These are phyloP conservation scores for Actinidia arguta DNA, from an alignment of 179 eudicot genomes.

Conservation along the genomic window DNA sequence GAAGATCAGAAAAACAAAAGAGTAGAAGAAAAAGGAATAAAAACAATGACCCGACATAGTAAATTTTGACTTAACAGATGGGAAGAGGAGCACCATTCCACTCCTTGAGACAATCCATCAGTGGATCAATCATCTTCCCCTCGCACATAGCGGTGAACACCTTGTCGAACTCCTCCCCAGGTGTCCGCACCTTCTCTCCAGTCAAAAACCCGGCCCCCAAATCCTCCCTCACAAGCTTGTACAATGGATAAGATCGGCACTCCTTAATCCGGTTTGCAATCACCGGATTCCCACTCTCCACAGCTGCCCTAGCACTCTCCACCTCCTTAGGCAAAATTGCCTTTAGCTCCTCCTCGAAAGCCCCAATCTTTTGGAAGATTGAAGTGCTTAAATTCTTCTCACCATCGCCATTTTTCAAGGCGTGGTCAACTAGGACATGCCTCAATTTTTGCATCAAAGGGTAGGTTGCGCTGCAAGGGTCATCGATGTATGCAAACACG, in stretches of 20 bases:
- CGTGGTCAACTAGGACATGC: conserved; percentile 24
- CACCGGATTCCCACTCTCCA: conserved; percentile 23
- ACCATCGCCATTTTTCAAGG: neutral
- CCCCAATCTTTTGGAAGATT: conserved; percentile 21
- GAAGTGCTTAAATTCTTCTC: conserved; percentile 14
- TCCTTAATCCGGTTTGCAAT: conserved; percentile 25
- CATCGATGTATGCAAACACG: conserved; percentile 36
- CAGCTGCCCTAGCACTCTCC: neutral
- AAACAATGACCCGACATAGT: too few species aligned
- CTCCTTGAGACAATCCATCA: conserved; percentile 5
- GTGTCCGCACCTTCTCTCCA: conserved; percentile 20
- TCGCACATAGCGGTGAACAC: conserved; percentile 20
- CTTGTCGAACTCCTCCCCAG: conserved; percentile 29
- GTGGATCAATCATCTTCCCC: conserved; percentile 10
- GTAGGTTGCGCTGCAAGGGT: conserved; percentile 24
- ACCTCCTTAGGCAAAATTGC: conserved; percentile 19
- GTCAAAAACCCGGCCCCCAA: conserved; percentile 15
- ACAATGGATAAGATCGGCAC: conserved; percentile 27
- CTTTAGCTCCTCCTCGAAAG: conserved; percentile 24
- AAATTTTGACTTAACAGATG: conserved; percentile 1
- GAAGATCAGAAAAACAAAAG: too few species aligned
- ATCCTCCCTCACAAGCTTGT: conserved; percentile 27
- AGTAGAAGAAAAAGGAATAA: too few species aligned
- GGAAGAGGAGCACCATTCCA: conserved; percentile 21
- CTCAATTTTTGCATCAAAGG: conserved; percentile 22